A percentile compares a stretch with the other conserved stretches of the same genome.
Evolutionary conservation across 2,329 filamentous ascomycete species (phyloP).

Genomic region (Thelonectria olida): DNA sequence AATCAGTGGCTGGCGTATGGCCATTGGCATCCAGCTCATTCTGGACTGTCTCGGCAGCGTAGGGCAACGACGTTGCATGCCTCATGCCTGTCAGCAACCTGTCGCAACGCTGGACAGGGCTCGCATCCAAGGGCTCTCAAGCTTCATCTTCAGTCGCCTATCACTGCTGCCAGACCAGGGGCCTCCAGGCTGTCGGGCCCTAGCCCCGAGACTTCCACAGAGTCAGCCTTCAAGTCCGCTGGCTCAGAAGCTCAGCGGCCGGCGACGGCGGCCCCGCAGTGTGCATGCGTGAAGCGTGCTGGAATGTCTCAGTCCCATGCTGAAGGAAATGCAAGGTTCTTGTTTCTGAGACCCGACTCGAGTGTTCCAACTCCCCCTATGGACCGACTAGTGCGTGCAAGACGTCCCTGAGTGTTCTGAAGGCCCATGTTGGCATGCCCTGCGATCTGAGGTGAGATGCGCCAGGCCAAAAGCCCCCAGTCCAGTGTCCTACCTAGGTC

Average conservation of each 20-base stretch:
- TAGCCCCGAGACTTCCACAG: not conserved
- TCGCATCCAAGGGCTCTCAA: not conserved
- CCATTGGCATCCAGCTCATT: constrained; percentile 8
- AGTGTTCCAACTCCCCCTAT: not conserved
- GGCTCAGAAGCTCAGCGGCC: not conserved
- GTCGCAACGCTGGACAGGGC: constrained; percentile 11
- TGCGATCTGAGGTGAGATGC: constrained; percentile 17
- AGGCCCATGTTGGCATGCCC: constrained; percentile 12
- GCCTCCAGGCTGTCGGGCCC: constrained; percentile 11
- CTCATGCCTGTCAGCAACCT: constrained; percentile 26
- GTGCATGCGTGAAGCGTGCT: constrained; percentile 3
- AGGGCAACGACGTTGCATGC: constrained; percentile 13
- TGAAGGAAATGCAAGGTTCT: constrained; percentile 11
- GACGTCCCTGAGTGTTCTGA: constrained; percentile 5
- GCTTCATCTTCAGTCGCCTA: not conserved
- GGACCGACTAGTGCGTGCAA: constrained; percentile 2
- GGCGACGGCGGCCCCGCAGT: constrained; percentile 12
- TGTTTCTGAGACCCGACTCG: constrained; percentile 7
- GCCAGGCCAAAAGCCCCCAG: constrained; percentile 10
- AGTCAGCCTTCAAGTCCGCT: not conserved
- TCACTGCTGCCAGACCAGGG: not conserved
- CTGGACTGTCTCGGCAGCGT: not conserved
- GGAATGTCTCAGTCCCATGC: constrained; percentile 15
- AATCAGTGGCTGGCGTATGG: constrained; percentile 10
- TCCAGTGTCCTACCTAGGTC: constrained; percentile 1